Evolutionary conservation across 495 filamentous ascomycete genomes (phyloP).

Genomic region (Xylaria nigripes): DNA sequence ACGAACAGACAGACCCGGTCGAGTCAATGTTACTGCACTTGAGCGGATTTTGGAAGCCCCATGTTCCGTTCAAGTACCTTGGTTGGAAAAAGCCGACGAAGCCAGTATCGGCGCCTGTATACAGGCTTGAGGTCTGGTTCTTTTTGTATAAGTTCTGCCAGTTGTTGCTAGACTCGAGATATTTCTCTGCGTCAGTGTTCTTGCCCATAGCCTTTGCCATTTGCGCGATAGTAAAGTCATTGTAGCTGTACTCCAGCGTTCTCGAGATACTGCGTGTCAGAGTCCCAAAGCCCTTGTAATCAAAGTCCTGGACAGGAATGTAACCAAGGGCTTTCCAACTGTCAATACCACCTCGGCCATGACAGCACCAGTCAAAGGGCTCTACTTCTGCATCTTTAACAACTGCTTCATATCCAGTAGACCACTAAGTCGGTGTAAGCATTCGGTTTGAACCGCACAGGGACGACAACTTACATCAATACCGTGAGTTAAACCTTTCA

Average conservation of each 20-base stretch:
- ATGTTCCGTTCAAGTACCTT: conserved; percentile 56
- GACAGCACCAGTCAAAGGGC: conserved; percentile 59
- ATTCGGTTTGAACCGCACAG: not conserved
- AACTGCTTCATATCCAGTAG: conserved; percentile 62
- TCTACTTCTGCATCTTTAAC: conserved; percentile 70
- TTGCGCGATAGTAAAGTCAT: conserved; percentile 65
- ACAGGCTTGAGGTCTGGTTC: conserved; percentile 50
- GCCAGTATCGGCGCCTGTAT: conserved; percentile 50
- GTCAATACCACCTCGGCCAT: conserved; percentile 60
- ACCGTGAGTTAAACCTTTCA: conserved; percentile 55
- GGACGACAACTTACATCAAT: conserved; percentile 44
- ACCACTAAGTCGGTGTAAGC: conserved; percentile 39
- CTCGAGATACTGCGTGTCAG: conserved; percentile 64
- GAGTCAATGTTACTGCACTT: conserved; percentile 51
- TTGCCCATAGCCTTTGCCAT: conserved; percentile 51
- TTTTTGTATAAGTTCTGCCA: conserved; percentile 63
- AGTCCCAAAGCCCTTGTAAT: conserved; percentile 58
- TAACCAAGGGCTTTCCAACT: conserved; percentile 63
- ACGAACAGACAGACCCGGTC: conserved; percentile 46
- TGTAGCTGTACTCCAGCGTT: conserved; percentile 70
- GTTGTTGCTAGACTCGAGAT: conserved; percentile 51
- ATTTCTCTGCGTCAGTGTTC: conserved; percentile 50
- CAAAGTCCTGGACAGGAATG: conserved; percentile 61
- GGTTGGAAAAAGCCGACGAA: conserved; percentile 56
- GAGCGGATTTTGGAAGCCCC: conserved; percentile 62